Evolutionary conservation across 129 eudicot species (phyloP), one percentile per base, ranked within the genome.

Genomic region (Kitagawia praeruptora): DNA sequence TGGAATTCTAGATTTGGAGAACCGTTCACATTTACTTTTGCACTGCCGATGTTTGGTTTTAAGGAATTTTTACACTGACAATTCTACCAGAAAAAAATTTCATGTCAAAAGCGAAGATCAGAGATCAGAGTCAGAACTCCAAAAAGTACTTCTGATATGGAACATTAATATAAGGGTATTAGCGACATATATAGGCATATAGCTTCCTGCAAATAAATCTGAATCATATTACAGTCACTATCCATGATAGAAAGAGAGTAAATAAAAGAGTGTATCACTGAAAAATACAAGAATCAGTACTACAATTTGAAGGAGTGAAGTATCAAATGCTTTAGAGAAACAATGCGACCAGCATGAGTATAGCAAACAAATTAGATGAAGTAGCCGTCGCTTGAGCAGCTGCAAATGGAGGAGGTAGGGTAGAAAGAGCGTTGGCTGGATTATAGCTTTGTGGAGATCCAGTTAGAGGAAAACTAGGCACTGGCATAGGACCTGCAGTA

Each of bases 371-470:
- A 0, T 77, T 48, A 27, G 81, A 38, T 48, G 86, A 79, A 64
- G 84, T 87, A 77, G 75, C 77, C 45, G 80, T 75, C 70, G 34
- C 79, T 27, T 70, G 74, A 37, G 63, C 45, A 61, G 96, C 93
- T 13, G 85, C 70, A 13, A 92, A 78, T 15, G 89, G 86, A 48
- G 89, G 84, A 28, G 87, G 51, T 37, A 86, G 89, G 11, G 87
- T 3, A 31, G 83, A 78, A 18, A 78, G 71, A 79, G 9, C 77
- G 23, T 83, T 80, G 2, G 81, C 70, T 4, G 66, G 31, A 79
- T 88, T 66, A 80, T 81, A 70, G 87, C 56, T 49, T 79, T 87
- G 78, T 14, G 86, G 79, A 46, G 90, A 49, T 42, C 77, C 88
- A 11, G 42, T 63, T 16, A 75, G 4, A 18, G 72, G 79, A 16